Percentiles rank a stretch among this genome's conserved stretches.
These are phyloP conservation scores for Colletotrichum paranaense DNA, from an alignment of 2,329 filamentous ascomycete species.

Conservation along the genomic window DNA sequence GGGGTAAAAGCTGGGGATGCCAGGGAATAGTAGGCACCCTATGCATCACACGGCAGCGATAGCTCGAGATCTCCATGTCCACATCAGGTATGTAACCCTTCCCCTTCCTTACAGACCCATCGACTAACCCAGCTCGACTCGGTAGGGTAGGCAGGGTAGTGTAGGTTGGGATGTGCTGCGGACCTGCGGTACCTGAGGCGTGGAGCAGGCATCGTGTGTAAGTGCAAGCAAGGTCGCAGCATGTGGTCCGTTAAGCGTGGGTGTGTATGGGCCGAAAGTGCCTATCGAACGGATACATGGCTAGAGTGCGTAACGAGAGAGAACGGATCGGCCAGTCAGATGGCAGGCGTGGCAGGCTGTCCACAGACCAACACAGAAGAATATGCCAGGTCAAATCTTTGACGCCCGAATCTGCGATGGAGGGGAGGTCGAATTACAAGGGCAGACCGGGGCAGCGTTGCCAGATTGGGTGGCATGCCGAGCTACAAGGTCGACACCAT, in stretches of 20 bases:
- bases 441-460: slow-evolving; percentile 31
- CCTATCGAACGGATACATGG: slow-evolving; percentile 11
- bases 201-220: slow-evolving; percentile 1
- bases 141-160: slow-evolving; percentile 25
- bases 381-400: slow-evolving; percentile 20
- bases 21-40: slow-evolving; percentile 15
- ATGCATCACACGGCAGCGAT: slow-evolving; percentile 26
- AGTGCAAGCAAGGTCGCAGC: background rate
- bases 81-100: slow-evolving; percentile 27
- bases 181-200: slow-evolving; percentile 5
- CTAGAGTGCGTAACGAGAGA: slow-evolving; percentile 6
- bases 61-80: slow-evolving; percentile 31
- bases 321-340: slow-evolving; percentile 29
- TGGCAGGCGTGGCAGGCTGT: slow-evolving; percentile 12
- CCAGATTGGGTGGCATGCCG: slow-evolving; percentile 35
- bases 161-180: slow-evolving; percentile 3
- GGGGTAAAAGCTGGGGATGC: slow-evolving; percentile 29
- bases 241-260: background rate
- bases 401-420: slow-evolving; percentile 13
- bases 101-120: slow-evolving; percentile 12
- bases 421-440: slow-evolving; percentile 24
- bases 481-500: slow-evolving; percentile 36
- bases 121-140: slow-evolving; percentile 14
- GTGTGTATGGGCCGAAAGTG: background rate
- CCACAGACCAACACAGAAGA: slow-evolving; percentile 16